phyloP scores from a whole-genome alignment of 2,329 filamentous ascomycete species.

The Alternaria gansuensis region DNA sequence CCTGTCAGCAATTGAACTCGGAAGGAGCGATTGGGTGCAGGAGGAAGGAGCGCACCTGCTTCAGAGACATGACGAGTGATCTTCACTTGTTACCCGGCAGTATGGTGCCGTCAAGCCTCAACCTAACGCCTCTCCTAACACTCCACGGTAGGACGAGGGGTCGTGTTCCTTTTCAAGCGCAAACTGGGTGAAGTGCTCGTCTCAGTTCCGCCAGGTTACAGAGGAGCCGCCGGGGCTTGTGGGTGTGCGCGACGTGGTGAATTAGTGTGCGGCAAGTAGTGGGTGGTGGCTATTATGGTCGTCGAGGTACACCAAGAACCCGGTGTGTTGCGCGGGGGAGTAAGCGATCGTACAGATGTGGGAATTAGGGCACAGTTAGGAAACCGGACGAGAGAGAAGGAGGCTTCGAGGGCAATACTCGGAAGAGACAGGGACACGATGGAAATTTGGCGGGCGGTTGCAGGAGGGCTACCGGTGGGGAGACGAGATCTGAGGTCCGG shows the following conservation, averaged over 20 bases:
- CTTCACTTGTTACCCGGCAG: constrained; percentile 51
- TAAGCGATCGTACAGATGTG: constrained; percentile 35
- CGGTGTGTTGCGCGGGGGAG: constrained; percentile 14
- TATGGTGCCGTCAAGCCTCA: constrained; percentile 54
- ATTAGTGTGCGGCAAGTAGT: constrained; percentile 24
- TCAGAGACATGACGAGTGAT: constrained; percentile 59
- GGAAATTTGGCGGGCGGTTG: constrained; percentile 50
- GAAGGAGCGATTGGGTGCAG: constrained; percentile 21
- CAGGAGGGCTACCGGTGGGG: constrained; percentile 48
- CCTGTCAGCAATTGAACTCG: constrained; percentile 38
- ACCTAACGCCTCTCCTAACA: constrained; percentile 31
- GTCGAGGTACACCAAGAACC: constrained; percentile 21
- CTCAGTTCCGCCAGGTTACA: constrained; percentile 23
- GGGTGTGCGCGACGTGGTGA: constrained; percentile 27
- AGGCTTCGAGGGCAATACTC: constrained; percentile 42
- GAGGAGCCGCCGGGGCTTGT: constrained; percentile 47
- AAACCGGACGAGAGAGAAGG: constrained; percentile 33
- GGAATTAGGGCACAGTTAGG: constrained; percentile 36
- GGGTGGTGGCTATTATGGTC: constrained; percentile 27
- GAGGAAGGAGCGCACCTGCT: constrained; percentile 52
- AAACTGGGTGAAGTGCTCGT: constrained; percentile 27
- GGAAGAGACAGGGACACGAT: constrained; percentile 42
- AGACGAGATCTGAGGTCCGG: constrained; percentile 50
- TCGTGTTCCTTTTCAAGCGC: constrained; percentile 34
- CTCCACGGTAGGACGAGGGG: constrained; percentile 37